Evolutionary conservation across 2,329 filamentous ascomycete genomes (phyloP).

Genomic region (Ilyonectria sp.): DNA sequence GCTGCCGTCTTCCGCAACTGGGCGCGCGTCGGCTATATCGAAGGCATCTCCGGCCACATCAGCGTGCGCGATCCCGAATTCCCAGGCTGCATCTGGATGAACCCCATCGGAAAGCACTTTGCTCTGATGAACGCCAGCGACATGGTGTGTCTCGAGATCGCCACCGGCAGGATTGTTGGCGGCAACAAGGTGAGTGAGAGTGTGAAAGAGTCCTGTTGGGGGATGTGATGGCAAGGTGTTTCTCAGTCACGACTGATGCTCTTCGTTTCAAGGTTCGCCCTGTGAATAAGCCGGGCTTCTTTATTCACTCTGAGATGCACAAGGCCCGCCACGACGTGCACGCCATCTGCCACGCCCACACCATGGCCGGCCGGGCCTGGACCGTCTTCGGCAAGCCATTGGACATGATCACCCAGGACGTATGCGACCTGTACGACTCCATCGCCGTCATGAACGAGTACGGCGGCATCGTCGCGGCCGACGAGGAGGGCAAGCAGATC

Average conservation of each 20-base stretch:
- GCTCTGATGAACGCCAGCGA: constrained; percentile 22
- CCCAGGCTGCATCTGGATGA: constrained; percentile 30
- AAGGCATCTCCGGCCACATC: constrained; percentile 32
- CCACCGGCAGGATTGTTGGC: constrained; percentile 22
- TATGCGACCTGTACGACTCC: constrained; percentile 73
- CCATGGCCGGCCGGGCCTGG: constrained; percentile 77
- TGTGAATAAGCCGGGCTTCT: constrained; percentile 77
- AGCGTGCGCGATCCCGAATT: constrained; percentile 29
- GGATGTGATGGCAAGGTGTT: neutral
- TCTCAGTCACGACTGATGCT: neutral
- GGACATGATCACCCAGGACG: constrained; percentile 81
- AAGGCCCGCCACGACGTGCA: constrained; percentile 76
- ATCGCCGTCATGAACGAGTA: constrained; percentile 74
- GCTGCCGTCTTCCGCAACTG: constrained; percentile 26
- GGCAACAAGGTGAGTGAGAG: constrained; percentile 23
- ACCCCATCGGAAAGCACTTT: constrained; percentile 31
- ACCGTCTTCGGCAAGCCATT: constrained; percentile 74
- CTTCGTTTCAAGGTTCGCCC: constrained; percentile 55
- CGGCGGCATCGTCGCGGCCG: constrained; percentile 67
- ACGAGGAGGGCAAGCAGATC: constrained; percentile 76
- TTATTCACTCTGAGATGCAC: constrained; percentile 79
- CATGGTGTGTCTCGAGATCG: constrained; percentile 31
- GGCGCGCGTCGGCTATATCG: constrained; percentile 25
- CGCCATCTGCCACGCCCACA: constrained; percentile 80
- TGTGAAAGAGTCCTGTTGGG: constrained; percentile 58